These are phyloP conservation scores for Drechslerella dactyloides DNA, from an alignment of 2,329 filamentous ascomycete species.

Conservation along the genomic window DNA sequence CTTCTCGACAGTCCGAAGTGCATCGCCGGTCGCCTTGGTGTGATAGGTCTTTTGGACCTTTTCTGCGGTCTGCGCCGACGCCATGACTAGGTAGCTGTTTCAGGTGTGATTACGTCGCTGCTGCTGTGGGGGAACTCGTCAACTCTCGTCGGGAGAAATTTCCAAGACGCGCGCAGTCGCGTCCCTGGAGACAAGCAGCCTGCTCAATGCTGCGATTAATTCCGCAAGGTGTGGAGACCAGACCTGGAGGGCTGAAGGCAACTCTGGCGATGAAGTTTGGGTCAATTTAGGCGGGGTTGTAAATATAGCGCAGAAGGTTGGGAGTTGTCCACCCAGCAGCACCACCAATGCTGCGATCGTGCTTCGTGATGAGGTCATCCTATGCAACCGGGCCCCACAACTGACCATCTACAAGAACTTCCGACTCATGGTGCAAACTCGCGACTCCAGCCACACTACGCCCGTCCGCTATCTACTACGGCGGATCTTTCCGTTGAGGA, in stretches of 20 bases:
- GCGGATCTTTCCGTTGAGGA: too few relatives aligned
- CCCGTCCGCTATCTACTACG: too few relatives aligned
- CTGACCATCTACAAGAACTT: too few relatives aligned
- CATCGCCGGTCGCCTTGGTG: slow-evolving; percentile 74
- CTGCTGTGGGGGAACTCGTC: background rate
- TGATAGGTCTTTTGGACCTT: slow-evolving; percentile 69
- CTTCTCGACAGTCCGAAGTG: slow-evolving; percentile 71
- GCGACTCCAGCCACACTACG: too few relatives aligned
- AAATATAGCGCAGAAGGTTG: background rate
- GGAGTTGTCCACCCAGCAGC: too few relatives aligned
- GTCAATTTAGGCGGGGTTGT: background rate
- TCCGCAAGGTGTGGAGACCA: background rate
- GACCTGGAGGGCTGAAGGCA: background rate
- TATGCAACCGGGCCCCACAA: too few relatives aligned
- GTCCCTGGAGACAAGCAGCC: background rate
- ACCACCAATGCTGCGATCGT: too few relatives aligned
- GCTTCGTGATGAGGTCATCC: too few relatives aligned
- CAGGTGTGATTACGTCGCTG: slow-evolving; percentile 6
- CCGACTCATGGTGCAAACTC: too few relatives aligned
- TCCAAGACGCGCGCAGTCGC: background rate
- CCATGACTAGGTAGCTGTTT: slow-evolving; percentile 31
- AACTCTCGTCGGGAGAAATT: background rate
- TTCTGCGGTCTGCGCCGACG: slow-evolving; percentile 17
- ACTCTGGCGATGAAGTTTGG: background rate
- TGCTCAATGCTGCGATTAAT: background rate